Conservation (phyloP, 805 yeast species). For the Candida adriatica region DNA sequence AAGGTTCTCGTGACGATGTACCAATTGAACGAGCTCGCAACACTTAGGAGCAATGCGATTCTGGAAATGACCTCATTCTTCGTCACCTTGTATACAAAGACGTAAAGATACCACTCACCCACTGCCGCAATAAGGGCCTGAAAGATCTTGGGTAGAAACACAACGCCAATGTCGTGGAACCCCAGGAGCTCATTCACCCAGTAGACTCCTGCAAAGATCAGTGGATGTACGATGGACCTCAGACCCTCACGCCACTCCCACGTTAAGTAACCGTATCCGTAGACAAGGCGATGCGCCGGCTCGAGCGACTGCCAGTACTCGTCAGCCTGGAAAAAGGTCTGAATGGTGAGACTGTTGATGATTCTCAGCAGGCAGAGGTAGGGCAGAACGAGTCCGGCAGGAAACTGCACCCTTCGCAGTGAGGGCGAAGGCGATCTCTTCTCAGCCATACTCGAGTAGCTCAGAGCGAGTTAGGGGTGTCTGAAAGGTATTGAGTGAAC, state of each 20-base stretch:
- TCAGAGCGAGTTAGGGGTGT: neutral
- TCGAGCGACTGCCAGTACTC: conserved; percentile 92
- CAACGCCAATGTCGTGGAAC: conserved; percentile 33
- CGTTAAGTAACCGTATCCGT: conserved; percentile 75
- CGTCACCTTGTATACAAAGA: conserved; percentile 34
- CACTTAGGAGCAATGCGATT: conserved; percentile 40
- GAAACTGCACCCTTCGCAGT: conserved; percentile 8
- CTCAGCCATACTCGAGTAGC: neutral
- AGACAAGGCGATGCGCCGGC: conserved; percentile 75
- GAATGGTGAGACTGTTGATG: conserved; percentile 53
- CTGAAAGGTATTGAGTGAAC: neutral
- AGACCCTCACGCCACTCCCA: conserved; percentile 91
- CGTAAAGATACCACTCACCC: conserved; percentile 59
- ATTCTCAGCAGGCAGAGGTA: conserved; percentile 40
- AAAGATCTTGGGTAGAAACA: conserved; percentile 53
- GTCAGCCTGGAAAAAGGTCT: conserved; percentile 91
- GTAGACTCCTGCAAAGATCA: conserved; percentile 50
- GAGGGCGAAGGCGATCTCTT: conserved; percentile 4
- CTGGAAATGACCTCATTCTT: conserved; percentile 31
- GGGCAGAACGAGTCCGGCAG: conserved; percentile 18
- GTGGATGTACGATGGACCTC: conserved; percentile 76
- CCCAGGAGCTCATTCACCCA: conserved; percentile 26
- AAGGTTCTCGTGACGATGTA: conserved; percentile 76
- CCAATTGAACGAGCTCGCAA: conserved; percentile 76
- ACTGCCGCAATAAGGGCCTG: conserved; percentile 65